Percentiles rank a stretch among this genome's conserved stretches.
Evolutionary conservation across 805 yeast genomes (phyloP).

Genomic region (Saccharomycopsis lassenensis): DNA sequence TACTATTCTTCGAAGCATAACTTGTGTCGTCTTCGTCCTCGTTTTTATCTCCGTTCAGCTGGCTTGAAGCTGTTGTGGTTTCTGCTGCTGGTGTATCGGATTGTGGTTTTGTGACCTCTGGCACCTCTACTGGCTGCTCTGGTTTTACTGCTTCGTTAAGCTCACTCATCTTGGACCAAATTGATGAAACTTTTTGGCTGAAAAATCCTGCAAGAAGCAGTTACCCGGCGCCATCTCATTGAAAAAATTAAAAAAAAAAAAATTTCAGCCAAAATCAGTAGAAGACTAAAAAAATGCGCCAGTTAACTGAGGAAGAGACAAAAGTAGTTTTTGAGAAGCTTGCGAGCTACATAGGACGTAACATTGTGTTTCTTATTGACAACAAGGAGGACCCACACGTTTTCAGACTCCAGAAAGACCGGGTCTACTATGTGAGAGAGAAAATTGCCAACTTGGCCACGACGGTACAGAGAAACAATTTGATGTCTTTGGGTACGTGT

Average conservation of each 20-base stretch:
- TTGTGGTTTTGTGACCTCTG: background rate
- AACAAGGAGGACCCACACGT: conserved; percentile 81
- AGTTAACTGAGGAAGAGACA: conserved; percentile 93
- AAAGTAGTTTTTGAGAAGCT: conserved; percentile 91
- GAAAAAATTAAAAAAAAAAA: no score
- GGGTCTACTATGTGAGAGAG: conserved; percentile 89
- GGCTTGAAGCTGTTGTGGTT: background rate
- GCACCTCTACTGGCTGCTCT: background rate
- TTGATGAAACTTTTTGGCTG: background rate
- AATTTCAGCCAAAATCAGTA: no score
- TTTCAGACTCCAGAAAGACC: conserved; percentile 88
- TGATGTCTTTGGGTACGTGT: conserved; percentile 90
- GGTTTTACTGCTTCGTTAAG: no score
- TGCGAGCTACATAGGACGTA: conserved; percentile 95
- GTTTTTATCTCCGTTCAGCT: background rate
- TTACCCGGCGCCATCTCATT: conserved; percentile 16
- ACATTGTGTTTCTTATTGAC: conserved; percentile 78
- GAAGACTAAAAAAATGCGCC: conserved; percentile 54
- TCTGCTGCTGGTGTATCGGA: background rate
- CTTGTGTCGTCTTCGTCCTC: background rate
- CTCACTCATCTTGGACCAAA: no score
- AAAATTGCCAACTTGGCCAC: conserved; percentile 79
- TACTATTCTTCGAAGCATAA: background rate
- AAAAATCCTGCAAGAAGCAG: background rate
- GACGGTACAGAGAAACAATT: conserved; percentile 74